Base-by-base conservation (phyloP, 345 rosid genomes). In the Cardamine chenopodiifolia region DNA sequence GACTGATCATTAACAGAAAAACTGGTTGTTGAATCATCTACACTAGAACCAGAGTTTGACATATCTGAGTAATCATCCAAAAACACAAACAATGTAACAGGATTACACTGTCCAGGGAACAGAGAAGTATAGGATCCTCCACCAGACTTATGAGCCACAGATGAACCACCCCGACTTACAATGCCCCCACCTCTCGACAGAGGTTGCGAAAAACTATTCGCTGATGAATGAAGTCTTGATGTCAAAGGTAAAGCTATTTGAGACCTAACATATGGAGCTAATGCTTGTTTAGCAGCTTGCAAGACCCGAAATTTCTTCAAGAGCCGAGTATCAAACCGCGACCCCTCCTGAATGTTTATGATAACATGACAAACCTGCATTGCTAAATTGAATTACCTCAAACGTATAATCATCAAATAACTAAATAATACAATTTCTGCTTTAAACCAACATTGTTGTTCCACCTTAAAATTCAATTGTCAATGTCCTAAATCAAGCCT, bases 331-430 rank as follows among this genome's bases (percentile, higher is more conserved):
- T 88, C 87, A 52, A 91, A 83, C 44, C 82, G 82, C 39, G 93
- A 85, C 32, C 93, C 91, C 68, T 89, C 93, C 70, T 78, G 87
- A 40, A 89, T 79, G 73, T 84, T 84, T 57, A 91, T 66, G 50
- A 91, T 73, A 58, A 88, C 78, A 85, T 91, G 97, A 81, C 96
- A 91, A 17, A 89, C 97, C 97, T 91, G 96, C 91, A 88, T 71
- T 75, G 68, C 77, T 81, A 78, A 78, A 81, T 75, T 29, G 32
- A 45, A 73, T 78, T 40, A 53, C 73, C 59, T 50, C 58, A 31
- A 31, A 31, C 11, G 54, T 22, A 15, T 45, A 64, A 64, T 44
- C 13, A 66, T 13, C 14, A 66, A 31, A 8, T 20, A 67, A 50
- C 23, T 48, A 47, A 34, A 34, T 3, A 34, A 34, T 34, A 34